These are phyloP conservation scores for Russula compacta DNA, from an alignment of 768 basidiomycete genomes.

Conservation along the genomic window DNA sequence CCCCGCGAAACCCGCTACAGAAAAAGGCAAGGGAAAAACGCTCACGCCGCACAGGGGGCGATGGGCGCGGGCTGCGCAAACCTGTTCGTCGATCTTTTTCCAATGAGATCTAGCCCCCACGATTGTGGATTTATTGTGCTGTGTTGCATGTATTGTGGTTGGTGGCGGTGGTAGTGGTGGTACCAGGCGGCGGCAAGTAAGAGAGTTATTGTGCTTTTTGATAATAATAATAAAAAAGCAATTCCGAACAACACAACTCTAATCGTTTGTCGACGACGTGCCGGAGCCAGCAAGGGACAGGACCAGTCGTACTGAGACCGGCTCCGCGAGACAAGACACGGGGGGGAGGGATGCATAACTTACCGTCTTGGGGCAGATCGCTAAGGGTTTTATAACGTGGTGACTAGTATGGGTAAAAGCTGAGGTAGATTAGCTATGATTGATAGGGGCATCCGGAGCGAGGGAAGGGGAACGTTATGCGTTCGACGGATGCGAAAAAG, in stretches of 20 bases:
- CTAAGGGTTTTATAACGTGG: background rate
- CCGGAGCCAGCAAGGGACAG: background rate
- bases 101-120: background rate
- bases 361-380: conserved; percentile 6
- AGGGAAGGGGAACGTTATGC: background rate
- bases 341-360: background rate
- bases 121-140: too few species aligned
- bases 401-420: background rate
- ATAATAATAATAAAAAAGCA: background rate
- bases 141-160: background rate
- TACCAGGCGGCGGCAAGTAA: background rate
- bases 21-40: background rate
- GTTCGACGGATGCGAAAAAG: background rate
- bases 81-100: background rate
- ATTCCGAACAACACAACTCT: background rate
- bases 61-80: background rate
- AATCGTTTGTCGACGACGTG: background rate
- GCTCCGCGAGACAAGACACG: background rate
- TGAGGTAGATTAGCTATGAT: conserved; percentile 12
- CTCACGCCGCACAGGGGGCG: background rate
- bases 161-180: too few species aligned
- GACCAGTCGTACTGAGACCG: too few species aligned
- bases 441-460: background rate
- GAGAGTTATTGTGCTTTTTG: background rate
- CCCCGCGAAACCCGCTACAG: conserved; percentile 1